phyloP scores from a whole-genome alignment of 1,139 yeast genomes.

The Pichia sp. region DNA sequence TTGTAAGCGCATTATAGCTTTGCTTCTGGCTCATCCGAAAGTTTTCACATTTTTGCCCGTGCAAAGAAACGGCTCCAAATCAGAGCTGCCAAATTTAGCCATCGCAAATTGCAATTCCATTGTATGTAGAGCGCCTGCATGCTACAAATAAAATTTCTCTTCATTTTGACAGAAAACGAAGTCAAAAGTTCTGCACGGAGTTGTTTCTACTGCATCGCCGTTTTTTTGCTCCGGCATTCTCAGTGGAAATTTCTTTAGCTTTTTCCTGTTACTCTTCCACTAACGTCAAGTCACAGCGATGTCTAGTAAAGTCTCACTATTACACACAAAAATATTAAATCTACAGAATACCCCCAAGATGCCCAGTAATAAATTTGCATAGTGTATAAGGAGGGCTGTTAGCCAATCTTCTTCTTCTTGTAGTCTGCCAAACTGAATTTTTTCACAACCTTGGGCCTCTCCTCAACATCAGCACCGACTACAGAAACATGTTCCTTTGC shows the following conservation, averaged over 20 bases:
- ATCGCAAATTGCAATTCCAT: no score
- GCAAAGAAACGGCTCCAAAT: no score
- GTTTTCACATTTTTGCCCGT: no score
- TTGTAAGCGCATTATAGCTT: no score
- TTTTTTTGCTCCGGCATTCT: neutral
- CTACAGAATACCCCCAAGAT: neutral
- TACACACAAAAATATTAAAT: neutral
- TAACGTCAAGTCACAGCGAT: constrained; percentile 8
- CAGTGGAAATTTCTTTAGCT: neutral
- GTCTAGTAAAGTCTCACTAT: neutral
- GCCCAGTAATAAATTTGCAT: neutral
- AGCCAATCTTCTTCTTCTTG: constrained; percentile 30
- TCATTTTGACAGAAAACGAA: neutral
- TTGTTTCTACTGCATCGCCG: neutral
- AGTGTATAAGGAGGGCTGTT: constrained; percentile 1
- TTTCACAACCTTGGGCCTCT: constrained; percentile 29
- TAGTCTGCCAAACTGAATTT: constrained; percentile 35
- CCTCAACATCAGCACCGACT: constrained; percentile 11
- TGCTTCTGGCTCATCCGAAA: no score
- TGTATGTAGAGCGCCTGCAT: no score
- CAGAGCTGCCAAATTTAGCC: no score
- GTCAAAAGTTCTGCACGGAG: neutral
- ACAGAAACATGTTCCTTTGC: neutral
- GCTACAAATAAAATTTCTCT: neutral
- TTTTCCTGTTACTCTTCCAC: neutral